A percentile compares a stretch with the other conserved stretches of the same genome.
Conservation (phyloP, 331 rosid genomes). For the Acacia pycnantha region DNA sequence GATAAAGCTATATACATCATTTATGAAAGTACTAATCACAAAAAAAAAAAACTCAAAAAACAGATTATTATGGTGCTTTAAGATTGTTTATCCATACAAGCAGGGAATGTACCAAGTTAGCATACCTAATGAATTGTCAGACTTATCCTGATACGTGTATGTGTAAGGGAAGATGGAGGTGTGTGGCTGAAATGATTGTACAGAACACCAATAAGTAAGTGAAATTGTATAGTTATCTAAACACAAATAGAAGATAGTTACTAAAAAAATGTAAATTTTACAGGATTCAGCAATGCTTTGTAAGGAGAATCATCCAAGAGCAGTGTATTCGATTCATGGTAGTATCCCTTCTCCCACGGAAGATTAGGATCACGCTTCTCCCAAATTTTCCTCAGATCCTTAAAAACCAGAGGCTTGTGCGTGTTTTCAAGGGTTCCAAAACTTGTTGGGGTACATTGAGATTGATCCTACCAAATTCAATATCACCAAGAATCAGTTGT, state of each 20-base stretch:
- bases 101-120: not conserved
- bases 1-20: not conserved
- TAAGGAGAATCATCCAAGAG: constrained; percentile 91
- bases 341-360: constrained; percentile 81
- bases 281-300: constrained; percentile 88
- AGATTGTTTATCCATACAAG: not conserved
- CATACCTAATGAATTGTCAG: constrained; percentile 69
- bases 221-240: not conserved
- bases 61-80: not conserved
- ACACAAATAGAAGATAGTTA: not conserved
- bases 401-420: constrained; percentile 62
- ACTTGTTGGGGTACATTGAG: constrained; percentile 58
- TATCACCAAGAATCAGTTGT: constrained; percentile 15
- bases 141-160: constrained; percentile 37
- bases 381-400: constrained; percentile 84
- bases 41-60: too few relatives aligned
- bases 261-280: constrained; percentile 21
- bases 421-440: constrained; percentile 63
- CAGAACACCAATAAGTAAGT: constrained; percentile 17
- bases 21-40: not conserved
- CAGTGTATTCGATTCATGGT: constrained; percentile 65
- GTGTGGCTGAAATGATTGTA: constrained; percentile 46
- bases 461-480: constrained; percentile 50
- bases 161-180: constrained; percentile 66
- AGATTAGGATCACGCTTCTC: constrained; percentile 65